Evolutionary conservation across 2,329 filamentous ascomycete genomes (phyloP).

Genomic region (Colletotrichum zoysiae): DNA sequence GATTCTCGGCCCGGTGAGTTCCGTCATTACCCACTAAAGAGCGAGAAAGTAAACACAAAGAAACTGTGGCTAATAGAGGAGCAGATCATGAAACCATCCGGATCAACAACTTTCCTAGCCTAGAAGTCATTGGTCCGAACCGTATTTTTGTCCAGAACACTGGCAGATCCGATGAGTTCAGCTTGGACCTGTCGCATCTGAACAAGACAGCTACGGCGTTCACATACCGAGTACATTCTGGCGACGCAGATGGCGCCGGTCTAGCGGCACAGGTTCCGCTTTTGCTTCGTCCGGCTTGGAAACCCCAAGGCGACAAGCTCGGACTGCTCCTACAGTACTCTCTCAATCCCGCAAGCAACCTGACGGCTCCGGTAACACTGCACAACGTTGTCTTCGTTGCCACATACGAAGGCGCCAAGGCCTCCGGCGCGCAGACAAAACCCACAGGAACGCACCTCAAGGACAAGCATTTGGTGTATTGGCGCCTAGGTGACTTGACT

Average conservation of each 20-base stretch:
- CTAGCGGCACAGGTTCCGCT: slow-evolving; percentile 75
- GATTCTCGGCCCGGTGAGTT: slow-evolving; percentile 58
- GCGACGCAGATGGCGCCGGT: slow-evolving; percentile 62
- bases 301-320: slow-evolving; percentile 85
- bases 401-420: slow-evolving; percentile 75
- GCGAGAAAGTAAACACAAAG: not conserved
- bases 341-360: slow-evolving; percentile 77
- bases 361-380: slow-evolving; percentile 57
- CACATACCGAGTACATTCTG: slow-evolving; percentile 88
- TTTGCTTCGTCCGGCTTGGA: slow-evolving; percentile 82
- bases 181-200: slow-evolving; percentile 78
- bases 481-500: slow-evolving; percentile 82
- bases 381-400: slow-evolving; percentile 83
- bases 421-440: slow-evolving; percentile 79
- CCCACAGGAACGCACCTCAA: slow-evolving; percentile 83
- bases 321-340: slow-evolving; percentile 87
- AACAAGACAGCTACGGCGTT: slow-evolving; percentile 84
- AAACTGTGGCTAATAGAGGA: slow-evolving; percentile 15
- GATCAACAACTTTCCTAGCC: slow-evolving; percentile 86
- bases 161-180: slow-evolving; percentile 83
- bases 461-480: slow-evolving; percentile 83
- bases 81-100: slow-evolving; percentile 76
- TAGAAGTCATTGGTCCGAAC: slow-evolving; percentile 95
- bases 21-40: slow-evolving; percentile 12
- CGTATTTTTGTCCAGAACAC: slow-evolving; percentile 86